Evolutionary conservation across 1,284 basidiomycete species (phyloP).

Genomic region (Ceratobasidium sp.): DNA sequence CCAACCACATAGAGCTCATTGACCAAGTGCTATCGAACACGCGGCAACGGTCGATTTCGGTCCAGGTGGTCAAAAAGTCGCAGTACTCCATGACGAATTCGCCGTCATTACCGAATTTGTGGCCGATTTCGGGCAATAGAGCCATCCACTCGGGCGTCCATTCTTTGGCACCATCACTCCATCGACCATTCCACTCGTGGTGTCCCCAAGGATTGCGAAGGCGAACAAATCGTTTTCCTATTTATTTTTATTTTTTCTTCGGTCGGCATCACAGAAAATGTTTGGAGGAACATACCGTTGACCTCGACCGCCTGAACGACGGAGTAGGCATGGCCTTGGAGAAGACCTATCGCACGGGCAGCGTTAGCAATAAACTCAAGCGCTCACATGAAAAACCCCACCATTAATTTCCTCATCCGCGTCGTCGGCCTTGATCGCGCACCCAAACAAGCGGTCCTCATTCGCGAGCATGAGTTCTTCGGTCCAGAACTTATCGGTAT

Average conservation of each 20-base stretch:
- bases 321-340: constrained; percentile 65
- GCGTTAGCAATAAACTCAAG: neutral
- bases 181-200: constrained; percentile 66
- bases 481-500: constrained; percentile 53
- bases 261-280: no score
- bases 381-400: constrained; percentile 52
- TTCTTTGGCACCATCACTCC: constrained; percentile 68
- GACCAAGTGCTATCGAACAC: constrained; percentile 66
- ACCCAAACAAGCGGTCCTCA: constrained; percentile 65
- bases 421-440: constrained; percentile 53
- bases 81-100: constrained; percentile 70
- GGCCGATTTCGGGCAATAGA: constrained; percentile 59
- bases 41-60: constrained; percentile 62
- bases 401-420: constrained; percentile 44
- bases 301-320: constrained; percentile 65
- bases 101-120: constrained; percentile 66
- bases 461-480: constrained; percentile 57
- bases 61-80: constrained; percentile 66
- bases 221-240: constrained; percentile 55
- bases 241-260: neutral
- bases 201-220: constrained; percentile 66
- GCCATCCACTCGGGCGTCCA: constrained; percentile 63
- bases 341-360: constrained; percentile 51
- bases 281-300: constrained; percentile 58
- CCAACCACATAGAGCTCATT: constrained; percentile 65